Evolutionary conservation across 768 basidiomycete genomes (phyloP).

Genomic region (Auriscalpium vulgare): DNA sequence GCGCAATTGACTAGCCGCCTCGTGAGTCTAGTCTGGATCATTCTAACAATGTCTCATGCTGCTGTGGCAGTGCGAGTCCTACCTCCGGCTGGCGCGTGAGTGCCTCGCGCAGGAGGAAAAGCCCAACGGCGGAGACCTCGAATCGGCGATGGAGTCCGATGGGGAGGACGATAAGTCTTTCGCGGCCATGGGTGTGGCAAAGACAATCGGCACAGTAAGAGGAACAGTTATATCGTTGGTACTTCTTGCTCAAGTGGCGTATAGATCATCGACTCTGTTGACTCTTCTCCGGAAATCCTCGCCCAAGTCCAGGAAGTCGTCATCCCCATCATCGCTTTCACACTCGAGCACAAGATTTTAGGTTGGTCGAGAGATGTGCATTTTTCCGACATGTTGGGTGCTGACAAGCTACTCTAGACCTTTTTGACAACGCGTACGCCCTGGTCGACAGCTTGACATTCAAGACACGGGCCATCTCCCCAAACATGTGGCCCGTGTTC

Average conservation of each 20-base stretch:
- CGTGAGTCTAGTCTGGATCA: slow-evolving; percentile 33
- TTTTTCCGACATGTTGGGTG: background rate
- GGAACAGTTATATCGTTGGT: slow-evolving; percentile 15
- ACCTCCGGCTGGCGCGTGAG: slow-evolving; percentile 70
- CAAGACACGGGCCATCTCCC: slow-evolving; percentile 66
- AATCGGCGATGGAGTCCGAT: slow-evolving; percentile 40
- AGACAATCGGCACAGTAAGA: slow-evolving; percentile 70
- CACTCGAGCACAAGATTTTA: slow-evolving; percentile 68
- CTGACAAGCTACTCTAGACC: slow-evolving; percentile 36
- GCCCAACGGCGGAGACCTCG: slow-evolving; percentile 46
- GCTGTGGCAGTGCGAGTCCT: slow-evolving; percentile 62
- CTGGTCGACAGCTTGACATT: slow-evolving; percentile 80
- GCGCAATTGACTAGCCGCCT: slow-evolving; percentile 71
- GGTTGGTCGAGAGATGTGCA: slow-evolving; percentile 36
- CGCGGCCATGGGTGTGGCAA: slow-evolving; percentile 79
- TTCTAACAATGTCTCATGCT: background rate
- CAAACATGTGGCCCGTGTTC: slow-evolving; percentile 82
- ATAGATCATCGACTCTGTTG: slow-evolving; percentile 70
- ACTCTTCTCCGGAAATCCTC: slow-evolving; percentile 66
- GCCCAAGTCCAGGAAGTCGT: slow-evolving; percentile 76
- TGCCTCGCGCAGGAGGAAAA: slow-evolving; percentile 43
- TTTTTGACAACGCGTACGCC: slow-evolving; percentile 85
- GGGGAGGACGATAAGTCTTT: slow-evolving; percentile 82
- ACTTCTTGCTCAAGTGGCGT: background rate
- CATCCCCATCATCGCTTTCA: slow-evolving; percentile 68